A percentile compares a stretch with the other conserved stretches of the same genome.
phyloP scores from a whole-genome alignment of 2,329 filamentous ascomycete genomes.

The Periconia digitata region DNA sequence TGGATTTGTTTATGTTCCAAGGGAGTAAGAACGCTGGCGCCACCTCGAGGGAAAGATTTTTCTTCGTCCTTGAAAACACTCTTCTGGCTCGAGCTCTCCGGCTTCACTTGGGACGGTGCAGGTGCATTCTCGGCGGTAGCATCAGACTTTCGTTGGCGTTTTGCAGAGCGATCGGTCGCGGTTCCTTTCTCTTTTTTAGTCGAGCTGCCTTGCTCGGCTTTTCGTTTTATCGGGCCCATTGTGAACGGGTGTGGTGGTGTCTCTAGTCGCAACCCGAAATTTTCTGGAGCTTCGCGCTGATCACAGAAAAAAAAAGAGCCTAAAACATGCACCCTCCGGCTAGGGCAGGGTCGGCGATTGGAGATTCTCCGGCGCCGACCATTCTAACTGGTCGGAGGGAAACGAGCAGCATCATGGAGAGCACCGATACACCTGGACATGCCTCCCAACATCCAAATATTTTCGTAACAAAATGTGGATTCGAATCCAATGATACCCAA shows the following conservation, averaged over 20 bases:
- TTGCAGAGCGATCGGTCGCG: constrained; percentile 34
- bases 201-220: constrained; percentile 42
- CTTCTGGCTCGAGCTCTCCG: constrained; percentile 32
- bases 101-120: constrained; percentile 32
- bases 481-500: too few relatives aligned
- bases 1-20: constrained; percentile 96
- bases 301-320: constrained; percentile 15
- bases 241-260: constrained; percentile 7
- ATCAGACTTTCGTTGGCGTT: constrained; percentile 42
- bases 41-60: constrained; percentile 87
- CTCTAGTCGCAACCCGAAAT: constrained; percentile 11
- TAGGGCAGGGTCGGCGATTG: constrained; percentile 22
- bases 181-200: constrained; percentile 34
- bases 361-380: constrained; percentile 22
- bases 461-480: too few relatives aligned
- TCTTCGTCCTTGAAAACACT: constrained; percentile 73
- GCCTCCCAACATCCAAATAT: too few relatives aligned
- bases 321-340: background rate
- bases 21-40: constrained; percentile 85
- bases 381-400: background rate
- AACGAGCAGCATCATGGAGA: too few relatives aligned
- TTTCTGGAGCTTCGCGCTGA: constrained; percentile 12
- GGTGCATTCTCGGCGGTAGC: constrained; percentile 21
- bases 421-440: too few relatives aligned
- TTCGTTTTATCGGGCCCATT: constrained; percentile 52